A percentile compares a stretch with the other conserved stretches of the same genome.
phyloP scores from a whole-genome alignment of 139 green algal species.

The Micromonas pusilla region DNA sequence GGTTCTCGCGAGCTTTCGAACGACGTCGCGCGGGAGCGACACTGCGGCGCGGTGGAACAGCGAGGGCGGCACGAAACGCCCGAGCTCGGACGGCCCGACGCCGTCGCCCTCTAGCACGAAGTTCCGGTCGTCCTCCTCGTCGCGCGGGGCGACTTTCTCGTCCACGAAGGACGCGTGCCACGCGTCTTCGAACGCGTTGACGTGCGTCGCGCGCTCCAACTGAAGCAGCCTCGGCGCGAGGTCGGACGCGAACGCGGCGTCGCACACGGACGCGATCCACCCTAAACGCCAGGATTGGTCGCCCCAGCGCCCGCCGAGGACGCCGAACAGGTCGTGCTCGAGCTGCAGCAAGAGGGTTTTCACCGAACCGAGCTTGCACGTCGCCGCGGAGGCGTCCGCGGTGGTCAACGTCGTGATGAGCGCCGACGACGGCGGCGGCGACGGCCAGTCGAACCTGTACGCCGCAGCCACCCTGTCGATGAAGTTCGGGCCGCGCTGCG shows the following conservation, averaged over 20 bases:
- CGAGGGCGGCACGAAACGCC: neutral
- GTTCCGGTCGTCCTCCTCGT: neutral
- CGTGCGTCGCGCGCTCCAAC: neutral
- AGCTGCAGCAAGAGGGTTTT: conserved; percentile 26
- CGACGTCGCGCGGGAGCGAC: neutral
- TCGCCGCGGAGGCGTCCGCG: neutral
- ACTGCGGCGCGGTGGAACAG: neutral
- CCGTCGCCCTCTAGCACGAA: neutral
- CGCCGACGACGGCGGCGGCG: neutral
- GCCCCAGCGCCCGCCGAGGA: conserved; percentile 28
- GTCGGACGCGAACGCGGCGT: neutral
- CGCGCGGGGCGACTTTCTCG: neutral
- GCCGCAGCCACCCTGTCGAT: neutral
- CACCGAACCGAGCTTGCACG: neutral
- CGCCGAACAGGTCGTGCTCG: conserved; percentile 28
- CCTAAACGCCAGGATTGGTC: conserved; percentile 5
- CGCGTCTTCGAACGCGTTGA: neutral
- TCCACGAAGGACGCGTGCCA: neutral
- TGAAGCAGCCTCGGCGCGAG: conserved; percentile 1
- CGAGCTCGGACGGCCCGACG: neutral
- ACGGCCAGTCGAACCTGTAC: conserved; percentile 8
- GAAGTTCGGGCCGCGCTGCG: too few relatives aligned
- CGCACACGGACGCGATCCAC: conserved; percentile 19
- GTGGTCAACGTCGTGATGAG: neutral
- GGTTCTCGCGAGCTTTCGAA: neutral